Evolutionary conservation across 106 monocot genomes (phyloP).

Genomic region (Agapanthus africanus): DNA sequence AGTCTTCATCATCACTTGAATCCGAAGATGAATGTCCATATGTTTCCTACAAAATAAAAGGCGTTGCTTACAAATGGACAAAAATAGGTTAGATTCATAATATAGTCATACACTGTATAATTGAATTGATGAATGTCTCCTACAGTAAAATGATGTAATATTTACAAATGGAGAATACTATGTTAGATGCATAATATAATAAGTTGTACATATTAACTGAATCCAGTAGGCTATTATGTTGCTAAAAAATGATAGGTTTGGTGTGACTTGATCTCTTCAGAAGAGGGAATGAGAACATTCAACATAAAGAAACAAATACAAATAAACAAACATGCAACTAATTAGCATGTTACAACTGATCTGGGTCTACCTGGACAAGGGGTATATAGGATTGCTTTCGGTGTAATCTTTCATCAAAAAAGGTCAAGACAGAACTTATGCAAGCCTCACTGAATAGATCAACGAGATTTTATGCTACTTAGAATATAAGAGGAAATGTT

Average conservation of each 20-base stretch:
- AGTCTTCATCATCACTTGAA: constrained; percentile 79
- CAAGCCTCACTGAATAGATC: not conserved
- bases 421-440: not conserved
- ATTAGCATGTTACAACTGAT: not conserved
- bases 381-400: not conserved
- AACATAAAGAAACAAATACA: not conserved
- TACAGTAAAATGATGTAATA: constrained; percentile 9
- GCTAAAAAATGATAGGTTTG: not conserved
- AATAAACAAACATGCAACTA: not conserved
- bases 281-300: too few species aligned
- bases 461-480: not conserved
- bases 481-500: too few species aligned
- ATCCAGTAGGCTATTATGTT: too few species aligned
- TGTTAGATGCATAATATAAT: not conserved
- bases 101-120: too few species aligned
- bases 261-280: too few species aligned
- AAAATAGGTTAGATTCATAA: too few species aligned
- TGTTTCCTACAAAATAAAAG: constrained; percentile 54
- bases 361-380: not conserved
- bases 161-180: not conserved
- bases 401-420: not conserved
- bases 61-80: too few species aligned
- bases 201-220: too few species aligned
- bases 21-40: constrained; percentile 57
- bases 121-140: too few species aligned